A percentile compares a stretch with the other conserved stretches of the same genome.
phyloP scores from a whole-genome alignment of 2,329 filamentous ascomycete genomes.

The Fusarium anthophilum region DNA sequence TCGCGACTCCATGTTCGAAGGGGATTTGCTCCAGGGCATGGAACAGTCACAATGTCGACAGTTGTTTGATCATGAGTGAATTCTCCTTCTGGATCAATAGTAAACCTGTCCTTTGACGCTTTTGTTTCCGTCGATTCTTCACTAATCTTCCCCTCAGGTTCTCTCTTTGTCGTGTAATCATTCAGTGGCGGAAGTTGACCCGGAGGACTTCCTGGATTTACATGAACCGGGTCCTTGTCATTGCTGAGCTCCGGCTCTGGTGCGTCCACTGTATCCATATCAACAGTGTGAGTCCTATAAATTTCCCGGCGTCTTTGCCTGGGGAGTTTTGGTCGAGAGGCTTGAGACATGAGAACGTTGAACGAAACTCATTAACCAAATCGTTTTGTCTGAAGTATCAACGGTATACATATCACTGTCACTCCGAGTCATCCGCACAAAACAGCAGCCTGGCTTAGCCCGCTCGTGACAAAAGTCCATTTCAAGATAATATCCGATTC shows the following conservation, averaged over 20 bases:
- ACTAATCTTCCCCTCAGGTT: not conserved
- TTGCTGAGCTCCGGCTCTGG: conserved; percentile 18
- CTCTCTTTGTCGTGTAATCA: conserved; percentile 23
- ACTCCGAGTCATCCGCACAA: conserved; percentile 18
- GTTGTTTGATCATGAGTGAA: conserved; percentile 61
- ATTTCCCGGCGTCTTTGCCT: conserved; percentile 23
- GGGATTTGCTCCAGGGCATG: conserved; percentile 62
- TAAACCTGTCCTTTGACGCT: conserved; percentile 37
- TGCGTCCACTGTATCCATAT: conserved; percentile 31
- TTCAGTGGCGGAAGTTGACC: conserved; percentile 33
- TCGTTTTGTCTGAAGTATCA: not conserved
- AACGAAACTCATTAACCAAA: not conserved
- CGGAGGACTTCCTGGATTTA: conserved; percentile 42
- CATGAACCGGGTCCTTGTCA: conserved; percentile 42
- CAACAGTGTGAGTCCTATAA: conserved; percentile 8
- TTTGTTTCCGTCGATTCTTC: not conserved
- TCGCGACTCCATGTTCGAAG: conserved; percentile 64
- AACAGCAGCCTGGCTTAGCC: conserved; percentile 21
- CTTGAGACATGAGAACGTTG: conserved; percentile 29
- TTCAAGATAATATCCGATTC: not conserved
- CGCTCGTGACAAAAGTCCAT: conserved; percentile 26
- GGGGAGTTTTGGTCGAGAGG: not conserved
- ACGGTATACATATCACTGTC: conserved; percentile 7
- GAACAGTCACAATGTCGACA: conserved; percentile 63
- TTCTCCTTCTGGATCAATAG: conserved; percentile 48